Base-by-base conservation (phyloP, 176 grass and related monocot species). In the Raddia guianensis region DNA sequence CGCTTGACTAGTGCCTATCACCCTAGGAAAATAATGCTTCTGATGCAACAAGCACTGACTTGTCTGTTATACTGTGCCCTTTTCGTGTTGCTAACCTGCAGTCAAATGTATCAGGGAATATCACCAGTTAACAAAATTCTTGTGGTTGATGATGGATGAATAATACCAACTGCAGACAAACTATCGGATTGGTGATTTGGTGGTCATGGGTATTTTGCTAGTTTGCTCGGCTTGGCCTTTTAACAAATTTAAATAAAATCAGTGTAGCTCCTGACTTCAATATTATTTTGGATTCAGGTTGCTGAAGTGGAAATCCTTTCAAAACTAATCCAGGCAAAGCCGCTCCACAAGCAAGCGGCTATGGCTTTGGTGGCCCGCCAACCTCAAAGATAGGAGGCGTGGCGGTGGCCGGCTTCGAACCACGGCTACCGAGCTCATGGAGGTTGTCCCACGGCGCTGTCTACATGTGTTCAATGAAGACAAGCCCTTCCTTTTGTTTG, bases 201-300 rank as follows among this genome's bases (percentile, higher is more conserved):
- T 98, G 95, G 95, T 60, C 79, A 60, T 98, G 95, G 95, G 95
- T 98, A 89, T 72, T 84, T 83, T 85, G 46, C 19, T 49, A 66
- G 12, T 34, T 46, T 42, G 11, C 46, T 20, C 44, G 71, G 21
- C 27, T 80, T 61, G 34, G 9, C 20, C 5, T 40, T 81, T 78
- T 42, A 21, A 42, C 14, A 72, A 18, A 35, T 79, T 21, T 18
- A 74, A 70, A 58, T 59, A 84, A 5, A 5, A 54, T 40, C 40
- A 74, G 6, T 27, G 52, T 54, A 73, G 1, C 19, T 63, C 62
- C 43, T 59, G 55, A 66, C 18, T 34, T 74, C 75, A 69, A 67
- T 53, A 74, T 79, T 79, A 72, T 68, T 40, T 74, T 83, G 48
- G 44, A 68, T 77, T 66, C 92, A 98, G 92, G 92, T 98, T 74